A percentile compares a stretch with the other conserved stretches of the same genome.
Conservation (phyloP, 768 basidiomycete genomes). For the Lentinus tigrinus region DNA sequence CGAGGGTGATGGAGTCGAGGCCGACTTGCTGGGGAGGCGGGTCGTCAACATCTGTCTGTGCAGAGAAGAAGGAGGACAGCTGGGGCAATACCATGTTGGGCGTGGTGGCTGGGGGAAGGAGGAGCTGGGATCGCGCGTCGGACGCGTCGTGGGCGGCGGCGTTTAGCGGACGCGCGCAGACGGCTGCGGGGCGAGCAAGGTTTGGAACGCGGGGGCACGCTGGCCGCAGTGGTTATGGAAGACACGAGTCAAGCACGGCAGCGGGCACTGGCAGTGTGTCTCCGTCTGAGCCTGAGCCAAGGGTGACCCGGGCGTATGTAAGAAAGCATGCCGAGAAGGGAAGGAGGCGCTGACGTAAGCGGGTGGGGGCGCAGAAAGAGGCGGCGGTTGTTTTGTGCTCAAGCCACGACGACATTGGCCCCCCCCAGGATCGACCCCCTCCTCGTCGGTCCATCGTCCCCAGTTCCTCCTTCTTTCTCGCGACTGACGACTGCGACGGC, state of each 20-base stretch:
- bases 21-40: conserved; percentile 35
- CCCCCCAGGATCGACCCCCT: conserved; percentile 41
- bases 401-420: conserved; percentile 36
- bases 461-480: conserved; percentile 32
- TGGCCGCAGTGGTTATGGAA: neutral
- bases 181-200: neutral
- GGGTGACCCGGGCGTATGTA: neutral
- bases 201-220: neutral
- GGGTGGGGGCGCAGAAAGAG: conserved; percentile 4
- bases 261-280: neutral
- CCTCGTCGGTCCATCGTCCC: conserved; percentile 42
- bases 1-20: conserved; percentile 75
- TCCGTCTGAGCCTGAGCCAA: neutral
- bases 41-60: conserved; percentile 32
- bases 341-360: conserved; percentile 24
- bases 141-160: conserved; percentile 1
- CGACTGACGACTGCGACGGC: conserved; percentile 43
- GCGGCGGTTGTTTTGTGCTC: conserved; percentile 20
- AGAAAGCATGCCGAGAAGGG: conserved; percentile 4
- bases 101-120: neutral
- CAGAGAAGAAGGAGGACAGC: conserved; percentile 24
- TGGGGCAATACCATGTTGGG: conserved; percentile 36
- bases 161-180: neutral
- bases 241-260: neutral
- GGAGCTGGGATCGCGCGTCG: neutral